Evolutionary conservation across 768 basidiomycete species (phyloP), one percentile per base, ranked within the genome.

Genomic region (Cytidiella melzeri): DNA sequence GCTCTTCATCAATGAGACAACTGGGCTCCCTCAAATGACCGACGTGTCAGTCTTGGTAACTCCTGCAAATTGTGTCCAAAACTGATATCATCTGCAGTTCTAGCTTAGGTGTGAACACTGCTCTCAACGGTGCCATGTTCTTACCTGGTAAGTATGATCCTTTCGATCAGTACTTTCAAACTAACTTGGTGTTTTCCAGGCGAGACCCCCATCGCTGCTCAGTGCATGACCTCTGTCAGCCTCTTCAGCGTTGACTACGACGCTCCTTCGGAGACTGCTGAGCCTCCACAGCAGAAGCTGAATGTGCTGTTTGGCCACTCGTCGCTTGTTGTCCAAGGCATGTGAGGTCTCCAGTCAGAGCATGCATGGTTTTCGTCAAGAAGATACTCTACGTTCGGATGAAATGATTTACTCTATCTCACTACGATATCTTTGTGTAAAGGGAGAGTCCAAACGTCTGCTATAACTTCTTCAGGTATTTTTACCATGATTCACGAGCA

Each of bases 241-340:
- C 55, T 66, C 18, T 65, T 64, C 55, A 41, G 55, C 18, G 51
- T 64, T 25, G 65, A 66, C 36, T 66, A 66, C 30, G 65, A 66
- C 43, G 65, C 65, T 15, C 64, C 63, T 1, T 43, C 48, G 13
- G 52, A 24, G 12, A 45, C 60, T n/a, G 61, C 63, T n/a, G 43
- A 51, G 25, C 62, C 57, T 3, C 40, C 61, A 12, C 60, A 61
- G 44, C 24, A 36, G 6, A 48, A 52, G 13, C 52, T 61, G 4
- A 20, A 30, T 37, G 56, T 53, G 41, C 57, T 63, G 45, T 46
- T 56, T 34, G 55, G 56, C 7, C 30, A 34, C 30, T 34, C 30
- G 7, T 7, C 30, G 30, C 30, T 34, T n/a, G n/a, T n/a, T n/a
- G n/a, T n/a, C n/a, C n/a, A n/a, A n/a, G n/a, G n/a, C n/a, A n/a